Evolutionary conservation across 108 stramenopile genomes (phyloP).

Genomic region (Nitzschia palea): DNA sequence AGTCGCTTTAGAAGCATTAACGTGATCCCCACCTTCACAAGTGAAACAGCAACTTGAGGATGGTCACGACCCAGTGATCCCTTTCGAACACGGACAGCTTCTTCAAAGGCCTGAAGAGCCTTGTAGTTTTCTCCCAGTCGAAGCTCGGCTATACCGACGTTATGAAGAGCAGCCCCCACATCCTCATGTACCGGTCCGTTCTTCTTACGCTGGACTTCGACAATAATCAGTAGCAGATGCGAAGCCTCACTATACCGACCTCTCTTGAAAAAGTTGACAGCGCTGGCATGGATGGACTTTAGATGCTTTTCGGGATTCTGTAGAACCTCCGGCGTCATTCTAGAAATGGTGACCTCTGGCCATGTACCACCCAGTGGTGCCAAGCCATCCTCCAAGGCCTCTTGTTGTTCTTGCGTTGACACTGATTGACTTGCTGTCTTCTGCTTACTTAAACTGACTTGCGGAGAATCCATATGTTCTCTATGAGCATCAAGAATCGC

Average conservation of each 20-base stretch:
- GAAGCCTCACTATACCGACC: conserved; percentile 34
- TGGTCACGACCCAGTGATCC: conserved; percentile 48
- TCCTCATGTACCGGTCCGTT: conserved; percentile 44
- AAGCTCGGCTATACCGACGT: conserved; percentile 53
- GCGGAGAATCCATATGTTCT: conserved; percentile 27
- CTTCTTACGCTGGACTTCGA: conserved; percentile 33
- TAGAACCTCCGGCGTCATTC: conserved; percentile 20
- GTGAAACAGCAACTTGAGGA: conserved; percentile 56
- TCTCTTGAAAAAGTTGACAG: conserved; percentile 16
- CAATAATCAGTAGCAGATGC: conserved; percentile 37
- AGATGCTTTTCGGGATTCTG: conserved; percentile 20
- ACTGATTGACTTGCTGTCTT: background rate
- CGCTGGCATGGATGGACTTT: conserved; percentile 26
- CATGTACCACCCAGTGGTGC: conserved; percentile 46
- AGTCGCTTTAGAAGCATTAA: conserved; percentile 47
- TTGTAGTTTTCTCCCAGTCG: conserved; percentile 34
- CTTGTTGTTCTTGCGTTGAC: conserved; percentile 7
- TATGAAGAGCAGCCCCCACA: conserved; percentile 55
- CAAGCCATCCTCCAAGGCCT: conserved; percentile 55
- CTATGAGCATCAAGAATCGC: conserved; percentile 15
- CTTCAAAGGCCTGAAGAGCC: conserved; percentile 55
- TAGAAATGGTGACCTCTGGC: conserved; percentile 12
- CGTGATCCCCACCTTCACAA: conserved; percentile 56
- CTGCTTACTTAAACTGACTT: background rate
- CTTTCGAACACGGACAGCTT: conserved; percentile 54